These are phyloP conservation scores for Aspergillus hiratsukae DNA, from an alignment of 2,329 filamentous ascomycete genomes.

Conservation along the genomic window DNA sequence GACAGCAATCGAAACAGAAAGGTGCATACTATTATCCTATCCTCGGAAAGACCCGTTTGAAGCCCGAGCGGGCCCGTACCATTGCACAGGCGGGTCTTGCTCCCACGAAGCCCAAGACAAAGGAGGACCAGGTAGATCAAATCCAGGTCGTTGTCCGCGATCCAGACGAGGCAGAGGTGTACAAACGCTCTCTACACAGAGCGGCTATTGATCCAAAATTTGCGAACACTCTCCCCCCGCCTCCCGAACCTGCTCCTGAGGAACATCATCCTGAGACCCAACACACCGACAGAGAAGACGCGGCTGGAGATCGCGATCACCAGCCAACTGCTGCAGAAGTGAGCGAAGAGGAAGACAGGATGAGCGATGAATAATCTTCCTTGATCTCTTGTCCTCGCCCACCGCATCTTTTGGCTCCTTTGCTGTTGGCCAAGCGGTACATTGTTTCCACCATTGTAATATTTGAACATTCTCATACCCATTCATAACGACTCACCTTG, in stretches of 20 bases:
- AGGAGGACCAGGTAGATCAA: constrained; percentile 49
- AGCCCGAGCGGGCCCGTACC: constrained; percentile 44
- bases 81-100: constrained; percentile 39
- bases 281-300: constrained; percentile 4
- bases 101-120: constrained; percentile 35
- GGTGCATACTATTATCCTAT: constrained; percentile 62
- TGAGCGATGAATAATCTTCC: constrained; percentile 18
- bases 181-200: constrained; percentile 43
- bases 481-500: background rate
- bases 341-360: constrained; percentile 13
- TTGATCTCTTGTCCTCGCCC: background rate
- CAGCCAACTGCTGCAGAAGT: constrained; percentile 10
- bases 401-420: too few relatives aligned
- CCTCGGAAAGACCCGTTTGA: constrained; percentile 52
- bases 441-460: constrained; percentile 3
- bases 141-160: constrained; percentile 51
- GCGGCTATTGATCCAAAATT: constrained; percentile 45
- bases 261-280: constrained; percentile 8
- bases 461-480: constrained; percentile 6
- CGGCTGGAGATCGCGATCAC: constrained; percentile 5
- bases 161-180: constrained; percentile 46
- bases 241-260: constrained; percentile 18
- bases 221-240: constrained; percentile 31
- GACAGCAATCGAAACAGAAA: constrained; percentile 37
- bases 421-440: background rate